Conservation (phyloP, 176 grass and related monocot genomes). For the Coix lacrymajobi region DNA sequence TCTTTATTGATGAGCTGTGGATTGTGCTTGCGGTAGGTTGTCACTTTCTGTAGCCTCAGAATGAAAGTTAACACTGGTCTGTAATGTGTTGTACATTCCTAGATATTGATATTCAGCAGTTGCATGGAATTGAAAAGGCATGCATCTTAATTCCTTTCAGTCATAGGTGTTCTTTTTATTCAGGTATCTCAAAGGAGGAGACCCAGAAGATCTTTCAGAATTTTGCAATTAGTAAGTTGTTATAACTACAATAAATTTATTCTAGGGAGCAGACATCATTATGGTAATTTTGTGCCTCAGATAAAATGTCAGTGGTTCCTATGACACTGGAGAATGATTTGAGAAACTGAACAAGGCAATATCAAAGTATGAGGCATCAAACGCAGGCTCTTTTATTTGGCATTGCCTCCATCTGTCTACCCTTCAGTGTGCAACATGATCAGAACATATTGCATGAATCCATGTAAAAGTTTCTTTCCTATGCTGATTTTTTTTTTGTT, state of each 20-base stretch:
- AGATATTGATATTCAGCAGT: slow-evolving; percentile 5
- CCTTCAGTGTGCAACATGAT: too few relatives aligned
- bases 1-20: too few relatives aligned
- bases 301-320: slow-evolving; percentile 98
- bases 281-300: slow-evolving; percentile 37
- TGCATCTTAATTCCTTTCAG: neutral
- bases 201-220: slow-evolving; percentile 57
- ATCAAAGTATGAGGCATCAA: too few relatives aligned
- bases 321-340: too few relatives aligned
- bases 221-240: slow-evolving; percentile 76
- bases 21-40: too few relatives aligned
- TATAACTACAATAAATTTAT: slow-evolving; percentile 19
- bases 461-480: too few relatives aligned
- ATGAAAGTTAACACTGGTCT: slow-evolving; percentile 13
- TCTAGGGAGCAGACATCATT: neutral
- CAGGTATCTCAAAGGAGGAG: slow-evolving; percentile 84
- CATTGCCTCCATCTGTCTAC: too few relatives aligned
- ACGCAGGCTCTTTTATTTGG: too few relatives aligned
- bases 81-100: neutral
- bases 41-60: neutral
- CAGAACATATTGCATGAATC: too few relatives aligned
- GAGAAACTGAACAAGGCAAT: too few relatives aligned
- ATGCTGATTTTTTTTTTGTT: too few relatives aligned
- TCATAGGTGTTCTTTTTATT: neutral
- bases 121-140: neutral